Base-by-base conservation (phyloP, 495 filamentous ascomycete species). In the Penicillium goetzii region DNA sequence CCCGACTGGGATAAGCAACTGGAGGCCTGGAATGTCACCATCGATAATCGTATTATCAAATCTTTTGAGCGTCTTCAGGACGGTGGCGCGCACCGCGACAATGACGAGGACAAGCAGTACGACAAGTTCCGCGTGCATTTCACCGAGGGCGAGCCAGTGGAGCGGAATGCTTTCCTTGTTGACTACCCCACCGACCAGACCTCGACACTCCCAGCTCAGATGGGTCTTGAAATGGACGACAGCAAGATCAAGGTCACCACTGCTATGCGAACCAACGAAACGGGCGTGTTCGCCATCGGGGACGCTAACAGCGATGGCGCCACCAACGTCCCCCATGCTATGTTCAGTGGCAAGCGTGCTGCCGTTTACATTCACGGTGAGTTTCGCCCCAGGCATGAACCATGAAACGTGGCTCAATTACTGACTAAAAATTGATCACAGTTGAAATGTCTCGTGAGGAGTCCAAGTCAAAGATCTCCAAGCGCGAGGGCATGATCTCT, bases 291-390 rank as follows among this genome's bases (percentile, higher is more conserved):
- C 63, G 84, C 81, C 2, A 69, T 87, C 21, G 85, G 84, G 1
- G 85, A 87, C 64, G 79, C 80, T 8, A 88, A 87, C 63, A 76
- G 75, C 17, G 85, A 88, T 41, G 81, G 81, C 30, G 75, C 77
- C 34, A 86, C 84, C 15, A 87, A 86, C 59, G 84, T 88, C 23
- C 84, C 84, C 0, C 85, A 88, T 61, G 85, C 85, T 2, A 80
- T 88, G 73, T 88, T 77, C 63, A 82, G 74, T 26, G 84, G 81
- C 1, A 88, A 86, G 78, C 68, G 81, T 40, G 79, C 84, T 11
- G 83, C 80, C 9, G 85, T 86, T n/a, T 85, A 71, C 56, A 43
- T 84, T 23, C 85, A 87, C 68, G 82, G 84, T 86, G 63, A 71
- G 80, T 54, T 53, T 2, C 14, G 12, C 26, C 34, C 19, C 6